Base-by-base conservation (phyloP, 75 land plant species). In the Picea sitchensis region DNA sequence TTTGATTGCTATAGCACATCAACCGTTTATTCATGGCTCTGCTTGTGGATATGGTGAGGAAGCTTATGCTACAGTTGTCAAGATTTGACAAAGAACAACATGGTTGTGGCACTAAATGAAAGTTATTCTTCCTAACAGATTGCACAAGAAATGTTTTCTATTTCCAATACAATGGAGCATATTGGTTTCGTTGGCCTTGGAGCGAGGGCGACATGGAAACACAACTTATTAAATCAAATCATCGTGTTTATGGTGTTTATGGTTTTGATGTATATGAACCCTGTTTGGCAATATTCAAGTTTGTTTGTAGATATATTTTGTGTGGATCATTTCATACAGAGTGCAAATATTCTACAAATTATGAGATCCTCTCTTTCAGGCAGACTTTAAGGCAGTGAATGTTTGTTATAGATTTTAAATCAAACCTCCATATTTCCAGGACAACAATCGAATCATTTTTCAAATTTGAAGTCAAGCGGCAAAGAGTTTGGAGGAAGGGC, bases 171-270 rank as follows among this genome's bases (percentile, higher is more conserved):
- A 64, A 86, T 94, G 15, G 79, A 84, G 21, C 68, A 80, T 77
- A 76, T 97, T 79, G 99, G 96, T 59, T 97, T 97, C 77, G 91
- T 97, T 82, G 99, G 99, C 51, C 90, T 97, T 64, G 99, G 99
- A 83, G 99, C 99, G 7, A 97, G 92, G 99, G 99, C 83, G 99
- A 98, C 78, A 97, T 97, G 98, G 99, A 98, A 77, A 83, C 94
- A 9, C 90, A 90, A 26, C 91, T 97, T 63, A 57, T 97, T n/a
- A 84, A 78, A 81, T 84, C 90, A 81, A 83, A 83, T 64, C 95
- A 88, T 75, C 58, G 47, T 18, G 98, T 95, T 31, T 63, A 73
- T 76, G 99, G 47, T 18, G 98, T 95, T 31, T 63, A 73, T 76
- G 99, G 96, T 63, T 97, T 61, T 88, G 99, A 97, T 90, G 99